Conservation (phyloP, 768 basidiomycete genomes). For the Mycena galericulata region DNA sequence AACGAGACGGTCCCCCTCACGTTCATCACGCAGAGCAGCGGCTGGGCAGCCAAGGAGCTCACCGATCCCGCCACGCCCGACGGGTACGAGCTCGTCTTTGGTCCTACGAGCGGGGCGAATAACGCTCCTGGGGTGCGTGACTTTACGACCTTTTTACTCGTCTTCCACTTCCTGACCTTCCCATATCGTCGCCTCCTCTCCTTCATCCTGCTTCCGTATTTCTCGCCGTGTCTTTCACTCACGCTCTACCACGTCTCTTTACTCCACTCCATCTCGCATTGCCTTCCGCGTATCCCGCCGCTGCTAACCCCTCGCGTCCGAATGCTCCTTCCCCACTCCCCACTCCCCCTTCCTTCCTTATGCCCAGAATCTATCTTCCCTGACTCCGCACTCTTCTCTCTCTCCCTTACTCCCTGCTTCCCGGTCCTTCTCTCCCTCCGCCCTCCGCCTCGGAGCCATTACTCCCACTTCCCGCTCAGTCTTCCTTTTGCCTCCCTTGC, state of each 20-base stretch:
- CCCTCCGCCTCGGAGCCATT: too few relatives aligned
- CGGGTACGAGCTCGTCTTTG: constrained; percentile 61
- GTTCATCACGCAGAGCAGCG: constrained; percentile 58
- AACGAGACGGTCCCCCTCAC: constrained; percentile 40
- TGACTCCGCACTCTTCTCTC: too few relatives aligned
- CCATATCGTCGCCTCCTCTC: background rate
- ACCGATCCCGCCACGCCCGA: constrained; percentile 54
- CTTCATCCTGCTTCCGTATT: background rate
- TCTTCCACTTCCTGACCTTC: background rate
- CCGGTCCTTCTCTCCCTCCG: too few relatives aligned
- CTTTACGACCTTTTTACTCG: background rate
- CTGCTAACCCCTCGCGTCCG: too few relatives aligned
- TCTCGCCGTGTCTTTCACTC: background rate
- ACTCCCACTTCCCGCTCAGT: too few relatives aligned
- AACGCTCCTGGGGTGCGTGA: constrained; percentile 57
- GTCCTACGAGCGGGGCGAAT: constrained; percentile 60
- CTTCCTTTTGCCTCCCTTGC: background rate
- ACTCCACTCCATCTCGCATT: too few relatives aligned
- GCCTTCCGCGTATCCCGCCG: too few relatives aligned
- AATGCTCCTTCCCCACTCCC: too few relatives aligned
- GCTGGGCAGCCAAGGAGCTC: constrained; percentile 51
- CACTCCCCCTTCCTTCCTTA: too few relatives aligned
- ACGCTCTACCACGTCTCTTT: too few relatives aligned
- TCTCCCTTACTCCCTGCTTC: too few relatives aligned
- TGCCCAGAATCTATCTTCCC: too few relatives aligned